Conservation (phyloP, 345 rosid genomes). For the Populus alba region DNA sequence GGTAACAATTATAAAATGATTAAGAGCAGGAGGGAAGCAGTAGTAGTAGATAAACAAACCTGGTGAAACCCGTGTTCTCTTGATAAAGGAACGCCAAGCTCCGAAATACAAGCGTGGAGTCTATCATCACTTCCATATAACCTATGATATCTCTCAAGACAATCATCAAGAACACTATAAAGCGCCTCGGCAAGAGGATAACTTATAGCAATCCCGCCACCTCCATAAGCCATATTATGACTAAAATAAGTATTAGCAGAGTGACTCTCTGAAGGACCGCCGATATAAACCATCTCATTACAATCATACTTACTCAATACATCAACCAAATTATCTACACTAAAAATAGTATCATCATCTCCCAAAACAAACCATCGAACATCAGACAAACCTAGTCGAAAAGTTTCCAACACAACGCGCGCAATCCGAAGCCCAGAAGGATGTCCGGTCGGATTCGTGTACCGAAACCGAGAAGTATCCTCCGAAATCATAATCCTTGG, state of each 20-base stretch:
- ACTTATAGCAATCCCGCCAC: conserved; percentile 90
- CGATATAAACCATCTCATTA: conserved; percentile 77
- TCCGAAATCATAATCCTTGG: conserved; percentile 76
- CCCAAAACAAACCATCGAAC: conserved; percentile 88
- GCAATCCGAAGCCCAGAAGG: conserved; percentile 92
- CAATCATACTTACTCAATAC: conserved; percentile 75
- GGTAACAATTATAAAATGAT: not conserved
- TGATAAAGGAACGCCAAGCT: conserved; percentile 81
- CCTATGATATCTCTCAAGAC: conserved; percentile 72
- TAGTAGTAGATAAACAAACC: conserved; percentile 34
- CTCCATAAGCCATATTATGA: conserved; percentile 93
- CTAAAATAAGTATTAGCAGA: conserved; percentile 84
- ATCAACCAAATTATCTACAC: conserved; percentile 53
- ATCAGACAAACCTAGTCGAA: conserved; percentile 57
- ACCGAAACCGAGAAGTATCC: conserved; percentile 82
- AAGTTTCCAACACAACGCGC: conserved; percentile 64
- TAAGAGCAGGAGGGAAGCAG: not conserved
- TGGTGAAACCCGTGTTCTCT: conserved; percentile 90
- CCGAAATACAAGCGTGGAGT: conserved; percentile 86
- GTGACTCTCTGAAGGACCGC: conserved; percentile 82
- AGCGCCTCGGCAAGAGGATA: conserved; percentile 77
- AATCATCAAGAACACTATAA: conserved; percentile 60
- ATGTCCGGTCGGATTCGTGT: conserved; percentile 89
- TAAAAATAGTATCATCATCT: conserved; percentile 91
- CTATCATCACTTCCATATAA: conserved; percentile 94